A percentile compares a stretch with the other conserved stretches of the same genome.
Conservation (phyloP, 768 basidiomycete species). For the Suillus alpinus region DNA sequence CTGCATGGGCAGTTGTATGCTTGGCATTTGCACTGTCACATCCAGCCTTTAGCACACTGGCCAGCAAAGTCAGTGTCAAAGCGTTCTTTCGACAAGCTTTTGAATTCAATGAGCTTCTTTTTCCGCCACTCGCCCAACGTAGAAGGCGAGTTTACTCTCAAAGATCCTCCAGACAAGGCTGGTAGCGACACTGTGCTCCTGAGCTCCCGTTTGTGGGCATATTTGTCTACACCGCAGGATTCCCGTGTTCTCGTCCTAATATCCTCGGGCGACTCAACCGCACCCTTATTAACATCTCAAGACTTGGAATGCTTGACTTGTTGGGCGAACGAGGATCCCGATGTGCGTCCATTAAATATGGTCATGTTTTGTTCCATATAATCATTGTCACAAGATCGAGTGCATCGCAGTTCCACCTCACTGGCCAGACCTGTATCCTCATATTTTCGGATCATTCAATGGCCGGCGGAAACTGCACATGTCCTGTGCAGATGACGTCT, state of each 20-base stretch:
- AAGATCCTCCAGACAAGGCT: constrained; percentile 4
- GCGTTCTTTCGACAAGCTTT: neutral
- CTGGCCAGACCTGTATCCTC: constrained; percentile 37
- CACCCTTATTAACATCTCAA: too few relatives aligned
- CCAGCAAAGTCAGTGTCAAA: neutral
- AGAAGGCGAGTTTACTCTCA: constrained; percentile 28
- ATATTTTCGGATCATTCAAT: constrained; percentile 33
- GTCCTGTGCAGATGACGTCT: constrained; percentile 28
- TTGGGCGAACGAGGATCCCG: constrained; percentile 35
- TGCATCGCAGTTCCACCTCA: constrained; percentile 33
- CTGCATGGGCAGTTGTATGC: neutral
- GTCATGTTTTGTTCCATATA: neutral
- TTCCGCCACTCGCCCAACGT: constrained; percentile 25
- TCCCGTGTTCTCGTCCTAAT: neutral
- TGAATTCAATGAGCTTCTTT: constrained; percentile 34
- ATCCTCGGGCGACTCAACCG: neutral
- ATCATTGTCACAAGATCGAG: neutral
- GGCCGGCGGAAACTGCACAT: neutral
- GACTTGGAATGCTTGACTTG: constrained; percentile 23
- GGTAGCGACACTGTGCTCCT: constrained; percentile 29
- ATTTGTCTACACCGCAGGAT: neutral
- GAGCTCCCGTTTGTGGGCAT: neutral
- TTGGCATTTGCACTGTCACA: too few relatives aligned
- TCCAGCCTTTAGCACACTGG: too few relatives aligned
- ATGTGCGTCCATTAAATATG: constrained; percentile 30